These are phyloP conservation scores for Begonia fuchsioides DNA, from an alignment of 306 rosid species.

Conservation along the genomic window DNA sequence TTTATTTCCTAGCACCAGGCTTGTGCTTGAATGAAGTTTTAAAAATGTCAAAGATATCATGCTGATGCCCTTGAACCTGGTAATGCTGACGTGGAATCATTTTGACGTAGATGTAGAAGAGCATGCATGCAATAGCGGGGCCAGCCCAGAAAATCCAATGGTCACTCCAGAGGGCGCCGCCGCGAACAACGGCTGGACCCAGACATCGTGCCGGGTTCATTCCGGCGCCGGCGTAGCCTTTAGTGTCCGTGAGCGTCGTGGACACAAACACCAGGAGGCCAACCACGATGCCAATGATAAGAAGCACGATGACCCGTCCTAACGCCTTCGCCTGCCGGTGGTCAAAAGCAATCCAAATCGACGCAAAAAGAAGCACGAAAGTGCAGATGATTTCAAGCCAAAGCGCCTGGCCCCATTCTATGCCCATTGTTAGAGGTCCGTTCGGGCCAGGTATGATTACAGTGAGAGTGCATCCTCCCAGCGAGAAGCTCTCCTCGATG, in stretches of 20 bases:
- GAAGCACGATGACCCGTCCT: conserved; percentile 11
- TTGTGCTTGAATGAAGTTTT: not conserved
- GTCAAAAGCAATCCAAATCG: conserved; percentile 30
- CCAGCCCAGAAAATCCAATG: conserved; percentile 26
- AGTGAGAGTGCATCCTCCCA: conserved; percentile 32
- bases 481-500: conserved; percentile 14
- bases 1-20: not conserved
- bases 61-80: conserved; percentile 9
- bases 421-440: conserved; percentile 12
- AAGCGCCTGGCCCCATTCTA: conserved; percentile 16
- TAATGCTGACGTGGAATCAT: conserved; percentile 18
- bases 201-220: conserved; percentile 26
- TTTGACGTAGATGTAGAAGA: conserved; percentile 17
- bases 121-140: conserved; percentile 14
- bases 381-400: conserved; percentile 24
- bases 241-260: conserved; percentile 2
- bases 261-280: conserved; percentile 24
- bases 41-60: conserved; percentile 9
- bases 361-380: conserved; percentile 22
- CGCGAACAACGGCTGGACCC: conserved; percentile 16
- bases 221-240: conserved; percentile 20
- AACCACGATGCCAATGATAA: conserved; percentile 13
- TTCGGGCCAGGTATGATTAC: conserved; percentile 21
- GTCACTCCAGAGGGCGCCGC: conserved; percentile 19
- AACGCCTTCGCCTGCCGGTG: conserved; percentile 15